Percentiles rank a stretch among this genome's conserved stretches.
Conservation (phyloP, 306 rosid genomes). For the Erythrophleum fordii region DNA sequence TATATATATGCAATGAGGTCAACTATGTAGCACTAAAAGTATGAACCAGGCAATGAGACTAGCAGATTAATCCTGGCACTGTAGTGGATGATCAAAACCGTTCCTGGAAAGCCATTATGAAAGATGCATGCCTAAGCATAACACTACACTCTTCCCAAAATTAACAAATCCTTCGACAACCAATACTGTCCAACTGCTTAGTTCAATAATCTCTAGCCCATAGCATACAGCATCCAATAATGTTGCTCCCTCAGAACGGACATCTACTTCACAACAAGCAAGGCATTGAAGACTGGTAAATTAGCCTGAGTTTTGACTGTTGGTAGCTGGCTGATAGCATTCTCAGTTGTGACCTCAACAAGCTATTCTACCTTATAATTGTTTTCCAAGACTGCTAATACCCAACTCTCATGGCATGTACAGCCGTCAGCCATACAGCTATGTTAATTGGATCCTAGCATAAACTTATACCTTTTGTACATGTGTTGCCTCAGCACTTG, state of each 20-base stretch:
- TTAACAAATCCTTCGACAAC: slow-evolving; percentile 28
- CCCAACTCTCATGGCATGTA: background rate
- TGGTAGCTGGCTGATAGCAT: background rate
- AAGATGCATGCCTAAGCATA: slow-evolving; percentile 9
- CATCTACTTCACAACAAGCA: background rate
- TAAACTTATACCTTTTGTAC: slow-evolving; percentile 62
- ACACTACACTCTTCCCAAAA: background rate
- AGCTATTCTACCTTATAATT: background rate
- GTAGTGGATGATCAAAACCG: background rate
- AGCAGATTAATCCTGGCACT: background rate
- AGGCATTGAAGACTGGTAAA: slow-evolving; percentile 21
- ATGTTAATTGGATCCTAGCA: slow-evolving; percentile 2
- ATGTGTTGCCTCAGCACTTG: slow-evolving; percentile 68
- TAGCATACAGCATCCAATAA: background rate
- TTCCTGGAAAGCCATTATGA: background rate
- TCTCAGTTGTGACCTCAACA: background rate
- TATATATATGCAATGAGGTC: background rate
- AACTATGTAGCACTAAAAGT: background rate
- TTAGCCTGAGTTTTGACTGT: slow-evolving; percentile 5
- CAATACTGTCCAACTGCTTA: slow-evolving; percentile 18
- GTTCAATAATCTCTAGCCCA: slow-evolving; percentile 4
- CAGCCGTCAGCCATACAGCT: background rate
- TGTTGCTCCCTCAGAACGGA: slow-evolving; percentile 11
- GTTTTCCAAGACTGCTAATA: background rate
- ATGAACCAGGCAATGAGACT: background rate